Conservation (phyloP, 1,284 basidiomycete species). For the Hemileia vastatrix region DNA sequence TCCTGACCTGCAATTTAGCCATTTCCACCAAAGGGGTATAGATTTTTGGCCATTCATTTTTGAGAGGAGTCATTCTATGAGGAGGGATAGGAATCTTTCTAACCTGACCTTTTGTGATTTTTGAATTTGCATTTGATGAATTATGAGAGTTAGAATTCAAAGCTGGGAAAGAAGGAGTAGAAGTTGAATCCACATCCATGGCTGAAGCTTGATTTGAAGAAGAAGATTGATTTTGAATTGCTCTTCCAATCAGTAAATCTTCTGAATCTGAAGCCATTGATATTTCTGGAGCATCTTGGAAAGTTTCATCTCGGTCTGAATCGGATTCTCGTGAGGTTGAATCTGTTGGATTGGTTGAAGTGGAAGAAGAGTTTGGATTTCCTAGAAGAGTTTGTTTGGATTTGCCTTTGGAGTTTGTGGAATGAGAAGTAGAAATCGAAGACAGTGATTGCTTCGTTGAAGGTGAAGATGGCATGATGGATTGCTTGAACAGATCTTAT, state of each 20-base stretch:
- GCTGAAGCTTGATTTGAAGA: neutral
- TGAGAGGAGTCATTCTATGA: constrained; percentile 92
- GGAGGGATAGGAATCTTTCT: constrained; percentile 71
- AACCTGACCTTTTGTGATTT: constrained; percentile 16
- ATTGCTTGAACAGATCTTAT: no score
- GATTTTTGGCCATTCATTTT: constrained; percentile 94
- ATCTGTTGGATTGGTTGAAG: neutral
- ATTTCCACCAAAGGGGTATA: constrained; percentile 95
- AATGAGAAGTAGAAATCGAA: neutral
- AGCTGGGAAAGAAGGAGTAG: neutral
- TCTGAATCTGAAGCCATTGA: neutral
- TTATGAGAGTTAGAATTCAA: constrained; percentile 3
- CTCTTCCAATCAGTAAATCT: neutral
- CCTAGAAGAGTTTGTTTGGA: neutral
- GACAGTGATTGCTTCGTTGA: neutral
- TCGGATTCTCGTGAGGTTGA: neutral
- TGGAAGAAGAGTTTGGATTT: neutral
- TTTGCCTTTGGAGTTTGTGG: neutral
- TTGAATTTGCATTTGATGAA: neutral
- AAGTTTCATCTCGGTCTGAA: neutral
- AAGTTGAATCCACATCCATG: neutral
- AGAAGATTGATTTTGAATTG: neutral
- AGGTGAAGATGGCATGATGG: neutral
- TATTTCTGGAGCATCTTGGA: neutral
- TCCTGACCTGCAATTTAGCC: constrained; percentile 83